Percentiles rank a stretch among this genome's conserved stretches.
Evolutionary conservation across 352 stramenopile genomes (phyloP).

Genomic region (Pythium vanterpoolii): DNA sequence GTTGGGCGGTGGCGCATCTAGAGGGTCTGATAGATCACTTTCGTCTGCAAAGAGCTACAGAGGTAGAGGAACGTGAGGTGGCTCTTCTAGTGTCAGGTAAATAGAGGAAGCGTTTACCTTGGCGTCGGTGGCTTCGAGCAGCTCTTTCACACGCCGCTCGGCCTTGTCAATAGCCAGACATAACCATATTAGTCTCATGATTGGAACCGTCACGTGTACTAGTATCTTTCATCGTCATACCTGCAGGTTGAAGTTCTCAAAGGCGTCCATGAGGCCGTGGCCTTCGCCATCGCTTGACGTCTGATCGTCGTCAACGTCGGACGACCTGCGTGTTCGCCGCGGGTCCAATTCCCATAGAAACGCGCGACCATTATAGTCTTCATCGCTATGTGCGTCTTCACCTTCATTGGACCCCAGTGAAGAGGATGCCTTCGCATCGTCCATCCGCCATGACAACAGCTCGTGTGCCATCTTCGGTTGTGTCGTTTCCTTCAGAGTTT

Average conservation of each 20-base stretch:
- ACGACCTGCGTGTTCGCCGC: not conserved
- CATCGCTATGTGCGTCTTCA: not conserved
- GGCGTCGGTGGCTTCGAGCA: constrained; percentile 33
- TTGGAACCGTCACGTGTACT: not conserved
- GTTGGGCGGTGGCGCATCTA: constrained; percentile 4
- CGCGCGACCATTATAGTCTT: not conserved
- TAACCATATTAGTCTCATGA: not conserved
- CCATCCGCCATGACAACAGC: not conserved
- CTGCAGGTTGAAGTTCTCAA: constrained; percentile 50
- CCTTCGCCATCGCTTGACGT: not conserved
- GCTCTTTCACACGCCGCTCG: constrained; percentile 33
- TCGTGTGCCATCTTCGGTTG: not conserved
- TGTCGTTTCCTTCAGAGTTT: not conserved
- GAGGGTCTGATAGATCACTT: not conserved
- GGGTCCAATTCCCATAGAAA: not conserved
- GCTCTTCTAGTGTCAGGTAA: not conserved
- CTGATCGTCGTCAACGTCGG: not conserved
- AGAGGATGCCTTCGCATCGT: no score
- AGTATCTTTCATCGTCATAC: constrained; percentile 10
- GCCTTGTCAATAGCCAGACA: constrained; percentile 22
- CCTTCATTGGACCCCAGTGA: not conserved
- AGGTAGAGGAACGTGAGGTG: not conserved
- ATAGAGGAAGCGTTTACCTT: constrained; percentile 16
- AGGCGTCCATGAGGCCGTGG: constrained; percentile 37
- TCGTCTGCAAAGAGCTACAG: not conserved